Conservation (phyloP, 352 stramenopile genomes). For the Aphanomyces euteiches region DNA sequence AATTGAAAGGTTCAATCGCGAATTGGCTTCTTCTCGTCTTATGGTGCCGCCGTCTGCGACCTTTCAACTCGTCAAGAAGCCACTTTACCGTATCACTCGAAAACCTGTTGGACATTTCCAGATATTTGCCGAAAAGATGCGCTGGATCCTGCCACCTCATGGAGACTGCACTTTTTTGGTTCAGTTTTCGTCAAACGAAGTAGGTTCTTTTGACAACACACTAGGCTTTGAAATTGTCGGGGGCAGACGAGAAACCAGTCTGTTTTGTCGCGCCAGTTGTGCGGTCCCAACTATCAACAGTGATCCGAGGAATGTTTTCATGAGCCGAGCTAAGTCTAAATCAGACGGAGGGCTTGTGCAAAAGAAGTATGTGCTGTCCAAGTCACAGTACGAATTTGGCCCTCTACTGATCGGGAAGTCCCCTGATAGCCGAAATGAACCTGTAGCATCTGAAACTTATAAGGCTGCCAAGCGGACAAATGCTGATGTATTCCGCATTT, state of each 20-base stretch:
- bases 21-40: constrained; percentile 60
- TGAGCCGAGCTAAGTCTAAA: constrained; percentile 86
- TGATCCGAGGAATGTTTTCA: constrained; percentile 93
- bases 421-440: background rate
- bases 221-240: constrained; percentile 91
- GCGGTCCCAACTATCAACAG: constrained; percentile 89
- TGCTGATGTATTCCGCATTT: constrained; percentile 89
- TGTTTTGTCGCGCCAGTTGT: constrained; percentile 79
- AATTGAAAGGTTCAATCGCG: constrained; percentile 62
- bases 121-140: constrained; percentile 36
- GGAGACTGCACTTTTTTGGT: constrained; percentile 62
- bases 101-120: constrained; percentile 59
- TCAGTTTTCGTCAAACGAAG: constrained; percentile 70
- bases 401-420: constrained; percentile 69
- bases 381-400: constrained; percentile 90
- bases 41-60: constrained; percentile 55
- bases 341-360: constrained; percentile 61
- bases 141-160: constrained; percentile 81
- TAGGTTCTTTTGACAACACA: constrained; percentile 76
- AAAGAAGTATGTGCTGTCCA: constrained; percentile 90
- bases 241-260: constrained; percentile 68
- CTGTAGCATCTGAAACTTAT: background rate
- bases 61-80: constrained; percentile 73
- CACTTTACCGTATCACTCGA: constrained; percentile 55
- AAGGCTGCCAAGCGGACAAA: constrained; percentile 52